Evolutionary conservation across 164 flowering plant species (phyloP).

Genomic region (Umbilicus rupestris): DNA sequence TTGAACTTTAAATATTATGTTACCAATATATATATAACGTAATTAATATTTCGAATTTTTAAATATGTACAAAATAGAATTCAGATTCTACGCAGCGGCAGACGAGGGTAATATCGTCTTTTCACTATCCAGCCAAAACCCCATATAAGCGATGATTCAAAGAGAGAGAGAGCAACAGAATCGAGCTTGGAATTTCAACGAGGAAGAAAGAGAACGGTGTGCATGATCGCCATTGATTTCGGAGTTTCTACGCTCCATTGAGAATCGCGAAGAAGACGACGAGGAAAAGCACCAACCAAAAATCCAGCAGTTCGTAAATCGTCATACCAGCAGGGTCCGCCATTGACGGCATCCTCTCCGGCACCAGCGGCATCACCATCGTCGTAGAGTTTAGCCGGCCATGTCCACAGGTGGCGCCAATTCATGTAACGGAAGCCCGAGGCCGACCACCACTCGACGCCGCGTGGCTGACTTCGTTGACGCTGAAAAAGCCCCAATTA

Average conservation of each 20-base stretch:
- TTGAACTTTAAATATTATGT: too few species aligned
- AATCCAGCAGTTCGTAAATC: not conserved
- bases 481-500: not conserved
- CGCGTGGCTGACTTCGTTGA: not conserved
- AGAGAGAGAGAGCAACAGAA: not conserved
- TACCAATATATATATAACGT: too few species aligned
- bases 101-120: too few species aligned
- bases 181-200: not conserved
- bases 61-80: too few species aligned
- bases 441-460: not conserved
- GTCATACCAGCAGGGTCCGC: too few species aligned
- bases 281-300: not conserved
- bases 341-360: too few species aligned
- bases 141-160: too few species aligned
- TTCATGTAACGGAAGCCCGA: constrained; percentile 5
- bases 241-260: not conserved
- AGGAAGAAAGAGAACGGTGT: not conserved
- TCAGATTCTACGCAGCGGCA: too few species aligned
- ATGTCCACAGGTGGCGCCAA: not conserved
- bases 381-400: not conserved
- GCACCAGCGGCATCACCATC: too few species aligned
- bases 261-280: not conserved
- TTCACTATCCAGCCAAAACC: too few species aligned
- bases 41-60: too few species aligned
- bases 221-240: not conserved